Base-by-base conservation (phyloP, 768 basidiomycete genomes). In the Naematelia encephala region DNA sequence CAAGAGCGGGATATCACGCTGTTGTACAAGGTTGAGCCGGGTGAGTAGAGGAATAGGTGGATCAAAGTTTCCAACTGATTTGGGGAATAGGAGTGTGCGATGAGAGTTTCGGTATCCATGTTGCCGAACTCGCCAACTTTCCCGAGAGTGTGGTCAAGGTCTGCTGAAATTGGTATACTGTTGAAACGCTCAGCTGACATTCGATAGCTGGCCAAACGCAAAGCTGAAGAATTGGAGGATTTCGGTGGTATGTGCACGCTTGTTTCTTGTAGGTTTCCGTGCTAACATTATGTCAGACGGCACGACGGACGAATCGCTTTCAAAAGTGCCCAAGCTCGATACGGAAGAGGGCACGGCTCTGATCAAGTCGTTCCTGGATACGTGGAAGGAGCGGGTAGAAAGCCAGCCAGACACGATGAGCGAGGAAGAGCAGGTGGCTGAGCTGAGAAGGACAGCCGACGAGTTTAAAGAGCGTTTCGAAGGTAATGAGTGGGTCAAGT, bases 61-160 rank as follows among this genome's bases (percentile, higher is more conserved):
- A 16, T 8, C 8, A 39, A 39, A 16, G 16, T 39, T 39, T 8
- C n/a, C n/a, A n/a, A n/a, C 50, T 52, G 30, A 30, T n/a, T 39
- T n/a, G 8, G 14, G 8, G 28, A 23, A 23, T 57, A 90, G 90
- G 91, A 13, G 83, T 96, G 21, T 91, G 90, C 46, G 94, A 98
- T 73, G 94, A 97, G 77, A 94, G 91, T 73, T 98, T 97, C 70
- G 96, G 94, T 77, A 98, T 99, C 26, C 92, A 98, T 67, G 96
- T 99, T 14, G 96, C 96, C 0, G 84, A 91, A 73, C 81, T 98
- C n/a, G 94, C 94, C 2, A 93, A 97, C 77, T 99, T 99, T 78
- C 96, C 96, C 0, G 89, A 93, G 60, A 88, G 86, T 63, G 93
- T 98, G 11, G 84, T 98, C 60, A 90, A 88, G 81, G 88, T 89